phyloP scores from a whole-genome alignment of 768 basidiomycete species.

The Dioszegia crocea region DNA sequence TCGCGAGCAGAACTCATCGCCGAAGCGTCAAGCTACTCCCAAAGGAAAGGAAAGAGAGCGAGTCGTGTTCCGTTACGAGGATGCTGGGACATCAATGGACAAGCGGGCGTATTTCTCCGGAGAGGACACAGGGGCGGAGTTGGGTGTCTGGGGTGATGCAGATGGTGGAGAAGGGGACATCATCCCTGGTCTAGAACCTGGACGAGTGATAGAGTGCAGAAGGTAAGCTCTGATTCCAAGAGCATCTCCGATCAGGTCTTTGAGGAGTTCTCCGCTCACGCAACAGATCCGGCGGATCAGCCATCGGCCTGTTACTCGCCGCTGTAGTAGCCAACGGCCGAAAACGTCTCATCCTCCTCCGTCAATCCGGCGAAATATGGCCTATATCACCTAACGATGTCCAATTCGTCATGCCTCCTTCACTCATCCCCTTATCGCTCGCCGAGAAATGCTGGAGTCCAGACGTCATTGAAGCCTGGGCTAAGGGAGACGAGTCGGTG shows the following conservation, averaged over 20 bases:
- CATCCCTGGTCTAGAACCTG: conserved; percentile 20
- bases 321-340: conserved; percentile 25
- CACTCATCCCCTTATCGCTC: conserved; percentile 20
- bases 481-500: conserved; percentile 3
- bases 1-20: no score
- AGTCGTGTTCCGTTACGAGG: conserved; percentile 13
- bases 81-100: conserved; percentile 20
- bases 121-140: conserved; percentile 16
- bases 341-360: conserved; percentile 33
- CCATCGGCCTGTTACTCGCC: conserved; percentile 37
- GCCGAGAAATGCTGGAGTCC: conserved; percentile 28
- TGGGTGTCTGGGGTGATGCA: not conserved
- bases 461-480: conserved; percentile 19
- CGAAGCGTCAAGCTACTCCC: no score
- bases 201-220: conserved; percentile 33
- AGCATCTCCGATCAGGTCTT: no score
- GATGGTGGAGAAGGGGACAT: not conserved
- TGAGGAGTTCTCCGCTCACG: not conserved
- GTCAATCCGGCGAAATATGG: conserved; percentile 38
- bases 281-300: conserved; percentile 18
- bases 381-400: conserved; percentile 40
- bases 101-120: conserved; percentile 19
- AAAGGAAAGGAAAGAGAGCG: conserved; percentile 20
- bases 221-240: conserved; percentile 14
- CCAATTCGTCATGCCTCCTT: conserved; percentile 44